These are phyloP conservation scores for Pseudogymnoascus sp. DNA, from an alignment of 2,329 filamentous ascomycete species.

Conservation along the genomic window DNA sequence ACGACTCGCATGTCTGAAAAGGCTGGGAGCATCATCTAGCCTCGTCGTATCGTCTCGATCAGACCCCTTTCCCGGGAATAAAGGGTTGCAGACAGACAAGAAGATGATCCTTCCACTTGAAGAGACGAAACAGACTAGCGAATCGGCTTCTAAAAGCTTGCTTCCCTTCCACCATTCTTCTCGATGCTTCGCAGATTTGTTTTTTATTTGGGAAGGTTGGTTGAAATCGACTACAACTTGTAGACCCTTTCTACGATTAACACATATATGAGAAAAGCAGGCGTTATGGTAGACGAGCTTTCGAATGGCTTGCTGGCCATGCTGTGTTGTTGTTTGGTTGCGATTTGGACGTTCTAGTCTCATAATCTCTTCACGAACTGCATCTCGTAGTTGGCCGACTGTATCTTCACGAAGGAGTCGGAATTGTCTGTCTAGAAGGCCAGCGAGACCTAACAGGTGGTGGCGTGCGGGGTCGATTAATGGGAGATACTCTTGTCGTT, in stretches of 20 bases:
- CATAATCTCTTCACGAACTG: slow-evolving; percentile 34
- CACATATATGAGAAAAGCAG: slow-evolving; percentile 15
- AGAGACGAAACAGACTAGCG: slow-evolving; percentile 42
- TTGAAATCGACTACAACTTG: slow-evolving; percentile 37
- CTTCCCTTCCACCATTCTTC: slow-evolving; percentile 43
- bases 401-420: slow-evolving; percentile 48
- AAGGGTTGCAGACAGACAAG: slow-evolving; percentile 31
- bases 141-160: slow-evolving; percentile 41
- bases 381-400: slow-evolving; percentile 44
- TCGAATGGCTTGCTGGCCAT: slow-evolving; percentile 31
- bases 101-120: slow-evolving; percentile 33
- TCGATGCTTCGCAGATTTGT: slow-evolving; percentile 25
- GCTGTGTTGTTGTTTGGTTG: slow-evolving; percentile 30
- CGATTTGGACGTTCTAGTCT: slow-evolving; percentile 27
- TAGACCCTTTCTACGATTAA: slow-evolving; percentile 31
- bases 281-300: slow-evolving; percentile 19
- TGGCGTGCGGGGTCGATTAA: slow-evolving; percentile 31
- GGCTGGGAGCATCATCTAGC: slow-evolving; percentile 15
- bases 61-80: slow-evolving; percentile 13
- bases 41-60: slow-evolving; percentile 15
- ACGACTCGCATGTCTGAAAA: slow-evolving; percentile 22
- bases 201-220: slow-evolving; percentile 32
- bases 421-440: slow-evolving; percentile 46
- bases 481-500: slow-evolving; percentile 38
- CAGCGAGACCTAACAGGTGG: slow-evolving; percentile 36